A percentile compares a stretch with the other conserved stretches of the same genome.
phyloP scores from a whole-genome alignment of 441 rosid genomes.

The Lepidium campestre region DNA sequence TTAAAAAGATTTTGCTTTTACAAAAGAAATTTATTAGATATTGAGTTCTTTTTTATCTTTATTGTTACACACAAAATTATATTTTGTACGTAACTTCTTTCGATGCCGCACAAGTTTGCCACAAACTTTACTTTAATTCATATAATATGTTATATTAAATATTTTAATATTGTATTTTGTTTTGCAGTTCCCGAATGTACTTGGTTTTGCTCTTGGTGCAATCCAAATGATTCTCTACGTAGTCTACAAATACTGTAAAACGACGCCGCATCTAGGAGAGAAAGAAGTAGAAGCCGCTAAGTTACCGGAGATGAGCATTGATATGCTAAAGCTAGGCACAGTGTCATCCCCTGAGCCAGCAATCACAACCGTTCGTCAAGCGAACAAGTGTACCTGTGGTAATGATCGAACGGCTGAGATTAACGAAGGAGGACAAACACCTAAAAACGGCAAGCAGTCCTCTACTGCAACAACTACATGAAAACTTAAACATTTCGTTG shows the following conservation, averaged over 20 bases:
- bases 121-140: constrained; percentile 23
- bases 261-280: constrained; percentile 30
- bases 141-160: neutral
- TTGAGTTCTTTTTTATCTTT: neutral
- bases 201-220: constrained; percentile 47
- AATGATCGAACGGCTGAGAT: constrained; percentile 21
- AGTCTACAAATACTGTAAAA: constrained; percentile 34
- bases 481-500: neutral
- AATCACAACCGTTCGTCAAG: constrained; percentile 7
- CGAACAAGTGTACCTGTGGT: constrained; percentile 23
- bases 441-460: constrained; percentile 24
- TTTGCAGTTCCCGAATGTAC: constrained; percentile 45
- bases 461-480: constrained; percentile 20
- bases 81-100: constrained; percentile 41
- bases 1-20: constrained; percentile 21
- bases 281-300: constrained; percentile 32
- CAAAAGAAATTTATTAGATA: constrained; percentile 13
- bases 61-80: constrained; percentile 22
- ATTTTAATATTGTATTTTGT: neutral
- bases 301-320: constrained; percentile 28
- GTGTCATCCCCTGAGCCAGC: constrained; percentile 22
- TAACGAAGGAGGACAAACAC: constrained; percentile 10
- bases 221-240: constrained; percentile 47
- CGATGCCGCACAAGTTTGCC: constrained; percentile 32
- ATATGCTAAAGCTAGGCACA: constrained; percentile 24